Conservation (phyloP, 78 protist genomes). For the Creolimax fragrantissima region DNA sequence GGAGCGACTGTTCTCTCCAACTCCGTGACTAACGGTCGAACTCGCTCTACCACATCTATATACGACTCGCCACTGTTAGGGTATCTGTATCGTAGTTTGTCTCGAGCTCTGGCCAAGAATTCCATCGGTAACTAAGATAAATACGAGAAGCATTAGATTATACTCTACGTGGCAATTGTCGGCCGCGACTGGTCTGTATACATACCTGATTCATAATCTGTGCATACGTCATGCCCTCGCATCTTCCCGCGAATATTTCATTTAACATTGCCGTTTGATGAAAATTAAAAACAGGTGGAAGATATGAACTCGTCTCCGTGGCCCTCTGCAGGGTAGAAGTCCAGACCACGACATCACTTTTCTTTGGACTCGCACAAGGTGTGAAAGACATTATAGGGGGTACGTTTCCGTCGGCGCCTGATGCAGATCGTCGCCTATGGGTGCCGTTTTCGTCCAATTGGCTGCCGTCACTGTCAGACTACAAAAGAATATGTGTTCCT, state of each 20-base stretch:
- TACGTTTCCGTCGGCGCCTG: not conserved
- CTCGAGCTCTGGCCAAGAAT: conserved; percentile 33
- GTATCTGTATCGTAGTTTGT: conserved; percentile 70
- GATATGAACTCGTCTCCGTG: not conserved
- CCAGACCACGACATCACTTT: not conserved
- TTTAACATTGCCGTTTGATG: conserved; percentile 49
- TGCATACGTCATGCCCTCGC: conserved; percentile 82
- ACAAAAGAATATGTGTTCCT: not conserved
- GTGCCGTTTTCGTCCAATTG: not conserved
- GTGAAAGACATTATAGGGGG: not conserved
- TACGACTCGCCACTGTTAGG: conserved; percentile 81
- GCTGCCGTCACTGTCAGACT: not conserved
- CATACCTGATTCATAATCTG: conserved; percentile 36
- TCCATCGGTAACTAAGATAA: conserved; percentile 55
- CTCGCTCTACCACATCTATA: conserved; percentile 64
- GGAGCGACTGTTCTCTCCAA: conserved; percentile 58
- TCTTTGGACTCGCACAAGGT: not conserved
- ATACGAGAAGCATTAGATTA: no score
- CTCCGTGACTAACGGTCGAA: conserved; percentile 74
- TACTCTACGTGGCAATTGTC: no score
- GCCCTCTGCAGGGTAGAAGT: not conserved
- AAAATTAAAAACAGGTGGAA: not conserved
- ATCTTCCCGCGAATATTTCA: conserved; percentile 80
- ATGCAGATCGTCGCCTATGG: not conserved
- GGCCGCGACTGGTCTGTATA: no score